Evolutionary conservation across 108 stramenopile genomes (phyloP).

Genomic region (Conticribra guillardii): DNA sequence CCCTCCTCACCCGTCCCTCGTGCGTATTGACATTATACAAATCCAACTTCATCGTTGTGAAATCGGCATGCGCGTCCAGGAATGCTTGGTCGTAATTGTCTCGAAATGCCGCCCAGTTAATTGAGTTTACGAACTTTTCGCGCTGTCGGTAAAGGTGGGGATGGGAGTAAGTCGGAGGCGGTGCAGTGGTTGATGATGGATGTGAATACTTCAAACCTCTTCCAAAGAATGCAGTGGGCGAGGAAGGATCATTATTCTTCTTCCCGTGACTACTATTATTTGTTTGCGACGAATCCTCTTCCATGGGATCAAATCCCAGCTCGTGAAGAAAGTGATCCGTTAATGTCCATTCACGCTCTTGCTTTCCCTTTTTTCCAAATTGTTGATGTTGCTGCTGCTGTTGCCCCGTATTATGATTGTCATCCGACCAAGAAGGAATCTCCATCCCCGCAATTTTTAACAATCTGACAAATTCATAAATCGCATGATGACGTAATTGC

Average conservation of each 20-base stretch:
- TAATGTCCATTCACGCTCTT: constrained; percentile 40
- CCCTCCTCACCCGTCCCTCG: constrained; percentile 41
- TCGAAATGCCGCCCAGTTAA: constrained; percentile 39
- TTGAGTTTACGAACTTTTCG: constrained; percentile 24
- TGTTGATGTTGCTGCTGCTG: neutral
- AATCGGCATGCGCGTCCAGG: constrained; percentile 36
- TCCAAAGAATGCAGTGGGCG: neutral
- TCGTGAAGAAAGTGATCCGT: constrained; percentile 50
- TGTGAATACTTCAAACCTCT: too few species aligned
- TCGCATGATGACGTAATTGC: constrained; percentile 36
- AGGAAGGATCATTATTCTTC: neutral
- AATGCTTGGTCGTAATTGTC: constrained; percentile 33
- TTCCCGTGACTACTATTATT: neutral
- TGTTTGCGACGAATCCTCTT: constrained; percentile 1
- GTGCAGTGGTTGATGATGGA: neutral
- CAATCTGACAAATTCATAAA: constrained; percentile 59
- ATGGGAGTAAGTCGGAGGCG: constrained; percentile 19
- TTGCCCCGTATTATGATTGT: neutral
- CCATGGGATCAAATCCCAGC: constrained; percentile 41
- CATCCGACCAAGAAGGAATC: neutral
- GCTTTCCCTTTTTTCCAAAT: neutral
- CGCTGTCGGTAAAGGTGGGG: constrained; percentile 25
- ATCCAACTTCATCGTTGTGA: constrained; percentile 19
- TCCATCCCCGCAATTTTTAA: constrained; percentile 73
- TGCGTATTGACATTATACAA: constrained; percentile 29